Base-by-base conservation (phyloP, 768 basidiomycete species). In the Rhizopogon sp. region DNA sequence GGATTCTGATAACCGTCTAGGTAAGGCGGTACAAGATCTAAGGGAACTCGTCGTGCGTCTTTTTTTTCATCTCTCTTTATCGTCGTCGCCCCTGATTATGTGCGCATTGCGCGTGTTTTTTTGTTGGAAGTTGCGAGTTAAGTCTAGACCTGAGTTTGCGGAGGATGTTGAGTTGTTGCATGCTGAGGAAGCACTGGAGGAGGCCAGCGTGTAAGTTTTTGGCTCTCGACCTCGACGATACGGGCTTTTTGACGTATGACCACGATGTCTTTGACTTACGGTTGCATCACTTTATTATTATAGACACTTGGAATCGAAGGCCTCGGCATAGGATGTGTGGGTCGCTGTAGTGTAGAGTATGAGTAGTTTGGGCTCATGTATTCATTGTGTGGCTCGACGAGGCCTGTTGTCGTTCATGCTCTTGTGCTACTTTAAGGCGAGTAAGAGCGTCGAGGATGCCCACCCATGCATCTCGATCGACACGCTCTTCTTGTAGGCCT, bases 391-490 rank as follows among this genome's bases (percentile, higher is more conserved):
- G 4, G 17, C 31, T 11, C 20, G 31, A 35, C 14, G 33, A 37
- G 16, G 20, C 39, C 14, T 37, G 20, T 5, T 31, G 44, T 39
- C 43, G 50, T 33, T 69, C 71, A n/a, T 55, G 52, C 50, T 69
- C 69, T 51, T 66, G 66, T 39, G 72, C 75, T 35, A 75, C 77
- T 68, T 83, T 86, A 63, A 90, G 74, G 50, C 82, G 78, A 52
- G 71, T 75, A 40, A 92, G 78, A 58, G 87, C 85, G 58, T 81
- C 76, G 14, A 90, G 74, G 54, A 91, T 83, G 17, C 84, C 83
- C 52, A 79, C 77, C 90, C 90, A 92, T 55, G 90, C 87, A 66
- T 88, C 85, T 4, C 85, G 75, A 58, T 88, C 87, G 8, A 87
- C 73, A 47, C 88, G 76, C 65, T 86, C 86, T 70, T 91, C 89